These are phyloP conservation scores for Paecilomyces sp. DNA, from an alignment of 2,329 filamentous ascomycete species.

Conservation along the genomic window DNA sequence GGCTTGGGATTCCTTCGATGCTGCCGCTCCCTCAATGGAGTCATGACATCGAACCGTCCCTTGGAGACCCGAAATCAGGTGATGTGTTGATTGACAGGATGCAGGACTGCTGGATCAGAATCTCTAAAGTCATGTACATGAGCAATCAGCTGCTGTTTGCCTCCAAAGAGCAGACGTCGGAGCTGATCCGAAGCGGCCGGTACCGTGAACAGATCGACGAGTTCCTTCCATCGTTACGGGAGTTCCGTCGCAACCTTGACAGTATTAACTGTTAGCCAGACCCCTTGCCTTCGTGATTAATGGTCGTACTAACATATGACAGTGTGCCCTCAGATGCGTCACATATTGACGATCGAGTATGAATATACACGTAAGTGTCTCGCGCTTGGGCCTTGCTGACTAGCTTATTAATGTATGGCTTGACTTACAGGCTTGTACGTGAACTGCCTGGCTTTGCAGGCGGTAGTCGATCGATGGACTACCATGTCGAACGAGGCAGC, in stretches of 20 bases:
- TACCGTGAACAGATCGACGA: conserved; percentile 76
- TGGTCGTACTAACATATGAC: background rate
- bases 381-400: background rate
- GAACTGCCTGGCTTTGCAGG: conserved; percentile 89
- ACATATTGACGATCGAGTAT: conserved; percentile 88
- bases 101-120: conserved; percentile 84
- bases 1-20: conserved; percentile 90
- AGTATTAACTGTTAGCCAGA: conserved; percentile 51
- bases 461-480: conserved; percentile 87
- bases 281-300: background rate
- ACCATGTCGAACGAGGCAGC: conserved; percentile 50
- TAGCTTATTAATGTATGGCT: background rate
- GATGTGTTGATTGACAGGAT: conserved; percentile 48
- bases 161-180: conserved; percentile 78
- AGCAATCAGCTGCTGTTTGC: conserved; percentile 85
- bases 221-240: conserved; percentile 68
- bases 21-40: conserved; percentile 53
- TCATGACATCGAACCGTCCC: conserved; percentile 27
- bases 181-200: conserved; percentile 76
- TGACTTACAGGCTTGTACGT: conserved; percentile 57
- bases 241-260: conserved; percentile 79
- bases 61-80: conserved; percentile 19
- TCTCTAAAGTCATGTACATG: conserved; percentile 85
- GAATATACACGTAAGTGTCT: conserved; percentile 69
- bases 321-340: conserved; percentile 54